Percentiles rank a stretch among this genome's conserved stretches.
Evolutionary conservation across 2,329 filamentous ascomycete species (phyloP).

Genomic region (Grosmannia serpens): DNA sequence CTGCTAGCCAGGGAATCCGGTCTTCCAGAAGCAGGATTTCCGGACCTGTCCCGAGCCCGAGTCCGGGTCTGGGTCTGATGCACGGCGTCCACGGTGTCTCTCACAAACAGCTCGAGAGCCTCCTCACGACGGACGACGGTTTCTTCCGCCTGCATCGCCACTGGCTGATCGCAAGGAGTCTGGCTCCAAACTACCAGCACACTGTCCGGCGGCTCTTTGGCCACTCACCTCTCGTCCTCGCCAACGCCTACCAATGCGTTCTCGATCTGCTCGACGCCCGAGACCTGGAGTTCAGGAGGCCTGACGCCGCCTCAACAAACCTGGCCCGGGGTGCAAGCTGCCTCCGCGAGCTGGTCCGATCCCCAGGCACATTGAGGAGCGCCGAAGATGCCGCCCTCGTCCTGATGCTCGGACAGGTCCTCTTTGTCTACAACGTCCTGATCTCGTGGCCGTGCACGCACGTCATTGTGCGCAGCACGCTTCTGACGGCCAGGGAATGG

Average conservation of each 20-base stretch:
- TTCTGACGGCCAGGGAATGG: neutral
- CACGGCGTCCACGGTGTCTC: neutral
- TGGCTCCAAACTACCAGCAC: neutral
- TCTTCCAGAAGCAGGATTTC: neutral
- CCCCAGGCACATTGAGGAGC: neutral
- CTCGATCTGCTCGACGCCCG: neutral
- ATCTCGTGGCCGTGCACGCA: neutral
- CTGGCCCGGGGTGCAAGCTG: neutral
- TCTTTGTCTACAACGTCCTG: neutral
- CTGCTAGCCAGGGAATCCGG: too few relatives aligned
- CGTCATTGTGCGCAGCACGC: neutral
- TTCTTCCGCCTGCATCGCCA: neutral
- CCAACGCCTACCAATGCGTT: neutral
- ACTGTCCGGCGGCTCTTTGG: neutral
- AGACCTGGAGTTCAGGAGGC: neutral
- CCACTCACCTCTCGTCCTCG: neutral
- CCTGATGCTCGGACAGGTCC: neutral
- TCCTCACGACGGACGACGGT: neutral
- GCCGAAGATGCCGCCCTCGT: neutral
- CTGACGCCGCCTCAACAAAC: neutral
- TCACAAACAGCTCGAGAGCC: neutral
- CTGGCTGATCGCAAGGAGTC: neutral
- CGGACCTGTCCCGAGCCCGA: neutral
- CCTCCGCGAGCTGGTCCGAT: neutral
- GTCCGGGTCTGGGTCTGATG: neutral